Base-by-base conservation (phyloP, 2,329 filamentous ascomycete species). In the Pseudonectria buxi region DNA sequence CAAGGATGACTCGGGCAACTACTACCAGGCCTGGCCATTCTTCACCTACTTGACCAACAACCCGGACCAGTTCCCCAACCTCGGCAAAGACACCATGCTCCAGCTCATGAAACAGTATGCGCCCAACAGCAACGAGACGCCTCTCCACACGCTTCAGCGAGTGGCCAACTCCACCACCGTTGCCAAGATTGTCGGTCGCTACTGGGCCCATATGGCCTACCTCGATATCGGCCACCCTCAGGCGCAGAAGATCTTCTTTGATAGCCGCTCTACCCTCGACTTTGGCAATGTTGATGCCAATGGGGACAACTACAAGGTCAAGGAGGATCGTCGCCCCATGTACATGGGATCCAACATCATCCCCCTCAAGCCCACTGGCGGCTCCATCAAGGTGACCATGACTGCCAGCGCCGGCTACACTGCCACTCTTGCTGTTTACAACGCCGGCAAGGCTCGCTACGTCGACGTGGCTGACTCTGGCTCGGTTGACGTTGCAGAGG, bases 141-240 rank as follows among this genome's bases (percentile, higher is more conserved):
- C 68, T 2, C 57, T 73, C 13, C 68, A 72, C 35, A 57, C 62
- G 2, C 55, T 72, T 2, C 54, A 62, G 13, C 59, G 66, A 13
- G 51, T 72, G 1, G 55, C 61, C 2, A 37, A 43, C 7, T 50
- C 46, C 24, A 39, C 55, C 14, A 53, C 50, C 13, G 54, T 59
- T 11, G 62, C 64, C 14, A 58, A 63, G 10, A 55, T 72, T 7
- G 62, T 73, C 7, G 68, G 61, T 3, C 54, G 58, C n/a, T 73
- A 72, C 53, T 72, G 69, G 69, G 69, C 69, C 3, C 62, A 62
- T 39, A 73, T 73, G 70, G 69, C 69, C 5, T 70, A 65, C 41
- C 66, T 66, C 10, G 69, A 72, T 27, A 69, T 72, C 18, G 67
- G 64, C 10, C 66, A 72, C 44, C 39, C 55, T 1, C 58, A 58